Conservation (phyloP, 306 rosid species). For the Mimosa pudica region DNA sequence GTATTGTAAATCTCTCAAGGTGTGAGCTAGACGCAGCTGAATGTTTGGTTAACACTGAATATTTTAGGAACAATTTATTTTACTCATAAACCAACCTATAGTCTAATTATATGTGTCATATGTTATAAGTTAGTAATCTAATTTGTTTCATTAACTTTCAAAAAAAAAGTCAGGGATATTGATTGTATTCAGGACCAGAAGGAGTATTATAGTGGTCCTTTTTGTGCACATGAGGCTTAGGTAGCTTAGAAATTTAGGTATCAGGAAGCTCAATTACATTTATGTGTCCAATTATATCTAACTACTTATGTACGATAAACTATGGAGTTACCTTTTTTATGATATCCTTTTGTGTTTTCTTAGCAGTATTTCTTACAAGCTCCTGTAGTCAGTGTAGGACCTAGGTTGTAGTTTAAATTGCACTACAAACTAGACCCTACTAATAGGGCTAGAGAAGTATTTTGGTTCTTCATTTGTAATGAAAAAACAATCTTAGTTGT, state of each 20-base stretch:
- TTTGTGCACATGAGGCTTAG: not conserved
- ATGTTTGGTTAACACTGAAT: not conserved
- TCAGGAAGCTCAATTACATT: not conserved
- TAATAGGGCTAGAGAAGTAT: too few species aligned
- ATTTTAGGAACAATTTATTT: not conserved
- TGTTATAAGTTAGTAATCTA: too few species aligned
- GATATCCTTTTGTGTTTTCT: not conserved
- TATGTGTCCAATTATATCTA: not conserved
- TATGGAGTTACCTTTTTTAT: not conserved
- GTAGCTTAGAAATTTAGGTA: not conserved
- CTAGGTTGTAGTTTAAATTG: too few species aligned
- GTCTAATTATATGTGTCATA: too few species aligned
- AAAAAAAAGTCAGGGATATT: too few species aligned
- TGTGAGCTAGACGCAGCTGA: conserved; percentile 2
- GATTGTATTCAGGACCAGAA: not conserved
- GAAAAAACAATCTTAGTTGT: too few species aligned
- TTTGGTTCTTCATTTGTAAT: not conserved
- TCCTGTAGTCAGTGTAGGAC: too few species aligned
- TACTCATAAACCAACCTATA: too few species aligned
- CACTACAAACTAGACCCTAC: too few species aligned
- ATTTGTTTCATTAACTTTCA: too few species aligned
- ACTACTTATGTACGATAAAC: not conserved
- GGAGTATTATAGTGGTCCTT: not conserved
- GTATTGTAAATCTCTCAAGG: not conserved
- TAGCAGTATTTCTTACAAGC: not conserved